Base-by-base conservation (phyloP, 306 rosid genomes). In the Acmispon strigosus region DNA sequence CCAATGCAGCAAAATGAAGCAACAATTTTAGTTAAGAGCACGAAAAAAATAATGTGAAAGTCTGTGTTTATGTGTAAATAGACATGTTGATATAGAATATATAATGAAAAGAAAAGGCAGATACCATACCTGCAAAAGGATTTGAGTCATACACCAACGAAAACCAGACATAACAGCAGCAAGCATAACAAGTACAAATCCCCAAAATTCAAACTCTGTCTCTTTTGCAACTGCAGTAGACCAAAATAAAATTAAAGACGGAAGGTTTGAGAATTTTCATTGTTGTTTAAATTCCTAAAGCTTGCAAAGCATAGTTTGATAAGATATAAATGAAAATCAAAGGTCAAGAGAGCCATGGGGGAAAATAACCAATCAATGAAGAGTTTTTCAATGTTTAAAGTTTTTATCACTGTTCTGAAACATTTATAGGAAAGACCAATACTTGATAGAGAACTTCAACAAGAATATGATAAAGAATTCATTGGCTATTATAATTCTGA, bases 111-210 rank as follows among this genome's bases (percentile, higher is more conserved):
- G 19, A 65, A 66, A 70, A 77, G 43, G 62, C 10, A 72, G 66
- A 76, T 49, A 43, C 4, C 62, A 79, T 61, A 94, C 99, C 92
- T 94, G 99, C 67, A 91, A 83, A 86, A 94, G 99, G 69, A 94
- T 87, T 76, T 94, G 97, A 69, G 99, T 94, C 97, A 94, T 94
- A 65, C 87, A 91, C 99, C 95, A 94, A 29, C 99, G 92, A 64
- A 94, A 94, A 67, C 99, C 97, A 12, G 99, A 94, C 97, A 94
- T 94, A 62, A 94, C 99, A 81, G 96, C 90, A 77, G 97, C 99
- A 79, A 94, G 97, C 97, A 94, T 94, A 64, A 94, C 97, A 78
- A 94, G 92, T 70, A 83, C 53, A 59, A 91, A 94, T 43, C 98
- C 98, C 88, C 83, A 84, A 57, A 94, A 68, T 75, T 94, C 87